Evolutionary conservation across 2,329 filamentous ascomycete species (phyloP), one percentile per base, ranked within the genome.

Genomic region (Teratosphaeria viscida): DNA sequence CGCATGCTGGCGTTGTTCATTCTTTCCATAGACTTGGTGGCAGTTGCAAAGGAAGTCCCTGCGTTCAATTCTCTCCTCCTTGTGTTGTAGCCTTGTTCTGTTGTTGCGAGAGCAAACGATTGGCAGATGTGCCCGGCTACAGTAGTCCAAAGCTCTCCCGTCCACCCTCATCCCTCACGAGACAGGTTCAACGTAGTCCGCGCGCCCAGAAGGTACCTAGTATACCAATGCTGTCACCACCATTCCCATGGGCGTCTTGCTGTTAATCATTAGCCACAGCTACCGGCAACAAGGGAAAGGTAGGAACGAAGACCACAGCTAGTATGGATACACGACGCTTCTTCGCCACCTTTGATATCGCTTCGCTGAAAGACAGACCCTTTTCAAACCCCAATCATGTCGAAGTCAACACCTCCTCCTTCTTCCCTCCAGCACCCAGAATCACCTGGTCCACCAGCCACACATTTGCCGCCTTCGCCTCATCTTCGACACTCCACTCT

Each of bases 401-500:
- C 11, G 5, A 19, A 19, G 23, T 49, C n/a, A 5, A 23, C 19
- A 19, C n/a, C n/a, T 49, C 43, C 1, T 49, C 43, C 43, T 49
- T 23, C 43, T 49, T 19, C 16, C 19, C 43, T n/a, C 26, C 43
- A 19, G 43, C 43, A n/a, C 19, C 43, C 8, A 49, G 19, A 35
- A 59, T 57, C 3, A 57, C 8, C n/a, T 53, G 56, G 2, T 54
- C 56, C 5, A 61, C 57, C 1, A 16, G 11, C 61, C 67, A 70
- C 47, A 58, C 26, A 52, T 65, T 57, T 23, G 39, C 54, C 19
- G 61, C 62, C 23, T 34, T 81, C 35, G 81, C 81, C 75, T 99
- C 94, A 65, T 96, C 90, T 61, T 88, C 88, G 39, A 84, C 86
- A 0, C 79, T 86, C 94, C 94, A 99, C 63, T 89, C 86, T 52